These are phyloP conservation scores for Dryadomyces quercus-mongolicae DNA, from an alignment of 2,329 filamentous ascomycete genomes.

Conservation along the genomic window DNA sequence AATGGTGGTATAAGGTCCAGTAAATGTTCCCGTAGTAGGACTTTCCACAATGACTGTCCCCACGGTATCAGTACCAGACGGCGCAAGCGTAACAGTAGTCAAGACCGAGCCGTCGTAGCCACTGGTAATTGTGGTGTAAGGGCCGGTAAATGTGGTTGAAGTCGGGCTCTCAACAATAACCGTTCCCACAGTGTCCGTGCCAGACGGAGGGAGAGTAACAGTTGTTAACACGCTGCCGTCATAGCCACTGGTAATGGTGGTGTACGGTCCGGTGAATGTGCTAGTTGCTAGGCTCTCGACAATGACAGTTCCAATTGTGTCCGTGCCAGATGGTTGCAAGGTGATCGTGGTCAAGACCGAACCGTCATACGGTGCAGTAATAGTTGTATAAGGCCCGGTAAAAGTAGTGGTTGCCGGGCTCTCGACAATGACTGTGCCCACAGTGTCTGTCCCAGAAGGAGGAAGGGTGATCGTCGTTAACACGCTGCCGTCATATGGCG, in stretches of 20 bases:
- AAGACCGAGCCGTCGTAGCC: constrained; percentile 4
- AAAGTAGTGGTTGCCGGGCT: neutral
- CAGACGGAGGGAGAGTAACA: constrained; percentile 6
- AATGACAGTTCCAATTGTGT: constrained; percentile 8
- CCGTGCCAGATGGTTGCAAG: constrained; percentile 36
- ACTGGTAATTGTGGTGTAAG: constrained; percentile 8
- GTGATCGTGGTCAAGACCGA: constrained; percentile 1
- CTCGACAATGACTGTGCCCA: neutral
- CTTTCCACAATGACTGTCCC: constrained; percentile 9
- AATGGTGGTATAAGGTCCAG: constrained; percentile 2
- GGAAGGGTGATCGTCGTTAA: neutral
- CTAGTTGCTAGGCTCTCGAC: neutral
- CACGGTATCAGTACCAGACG: constrained; percentile 2
- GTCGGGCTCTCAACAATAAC: neutral
- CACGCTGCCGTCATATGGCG: neutral
- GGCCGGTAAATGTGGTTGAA: constrained; percentile 3
- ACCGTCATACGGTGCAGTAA: neutral
- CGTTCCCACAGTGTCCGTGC: neutral
- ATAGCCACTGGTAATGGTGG: constrained; percentile 11
- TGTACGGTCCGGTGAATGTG: constrained; percentile 8
- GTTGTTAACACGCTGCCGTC: constrained; percentile 8
- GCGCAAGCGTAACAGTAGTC: constrained; percentile 6
- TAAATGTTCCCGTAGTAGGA: neutral
- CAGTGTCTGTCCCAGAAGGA: constrained; percentile 1
- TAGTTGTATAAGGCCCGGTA: constrained; percentile 2